Conservation (phyloP, 441 rosid genomes). For the Codiaeum variegatum region DNA sequence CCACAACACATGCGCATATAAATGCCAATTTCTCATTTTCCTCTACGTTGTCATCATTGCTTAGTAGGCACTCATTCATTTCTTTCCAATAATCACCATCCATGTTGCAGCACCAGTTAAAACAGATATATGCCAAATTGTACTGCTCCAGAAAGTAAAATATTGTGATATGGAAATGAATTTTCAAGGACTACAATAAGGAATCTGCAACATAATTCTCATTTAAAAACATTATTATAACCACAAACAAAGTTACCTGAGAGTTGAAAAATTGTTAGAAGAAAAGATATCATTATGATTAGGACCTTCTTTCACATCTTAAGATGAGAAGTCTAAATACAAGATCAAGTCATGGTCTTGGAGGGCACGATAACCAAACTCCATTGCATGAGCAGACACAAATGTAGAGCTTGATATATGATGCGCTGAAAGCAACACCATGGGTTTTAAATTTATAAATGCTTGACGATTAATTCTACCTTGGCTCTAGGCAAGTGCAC, state of each 20-base stretch:
- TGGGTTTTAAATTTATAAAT: too few relatives aligned
- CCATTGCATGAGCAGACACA: constrained; percentile 53
- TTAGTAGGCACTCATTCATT: constrained; percentile 36
- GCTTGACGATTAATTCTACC: too few relatives aligned
- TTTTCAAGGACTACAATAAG: background rate
- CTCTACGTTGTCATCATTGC: constrained; percentile 42
- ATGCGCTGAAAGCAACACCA: too few relatives aligned
- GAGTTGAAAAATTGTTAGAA: constrained; percentile 27
- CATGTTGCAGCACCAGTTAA: constrained; percentile 24
- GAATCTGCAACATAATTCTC: background rate
- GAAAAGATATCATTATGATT: constrained; percentile 25
- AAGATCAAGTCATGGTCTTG: constrained; percentile 50
- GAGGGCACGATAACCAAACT: constrained; percentile 50
- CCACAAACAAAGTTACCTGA: constrained; percentile 36
- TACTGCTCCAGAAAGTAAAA: constrained; percentile 16
- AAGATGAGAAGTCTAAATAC: constrained; percentile 56
- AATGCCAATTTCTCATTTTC: constrained; percentile 70
- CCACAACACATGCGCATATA: constrained; percentile 58
- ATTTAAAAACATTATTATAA: background rate
- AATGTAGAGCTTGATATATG: constrained; percentile 57
- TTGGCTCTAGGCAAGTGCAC: too few relatives aligned
- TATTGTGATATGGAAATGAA: background rate
- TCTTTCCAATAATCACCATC: constrained; percentile 31
- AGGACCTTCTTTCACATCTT: constrained; percentile 31
- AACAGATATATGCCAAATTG: constrained; percentile 11